Conservation (phyloP, 768 basidiomycete species). For the Serendipita sp. region DNA sequence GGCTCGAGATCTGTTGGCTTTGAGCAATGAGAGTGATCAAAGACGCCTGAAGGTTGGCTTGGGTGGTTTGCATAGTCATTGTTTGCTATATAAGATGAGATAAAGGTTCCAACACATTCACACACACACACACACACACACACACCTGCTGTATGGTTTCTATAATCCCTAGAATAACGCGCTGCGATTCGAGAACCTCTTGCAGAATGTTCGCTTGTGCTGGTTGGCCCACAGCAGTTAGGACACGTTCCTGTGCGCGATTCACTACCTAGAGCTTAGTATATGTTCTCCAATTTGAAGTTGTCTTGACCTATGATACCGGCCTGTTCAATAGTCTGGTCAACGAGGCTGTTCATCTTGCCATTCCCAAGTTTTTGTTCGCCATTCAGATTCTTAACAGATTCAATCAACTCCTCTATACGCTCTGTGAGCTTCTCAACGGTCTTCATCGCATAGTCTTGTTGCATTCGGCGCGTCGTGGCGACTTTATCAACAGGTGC, state of each 20-base stretch:
- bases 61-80: neutral
- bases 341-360: neutral
- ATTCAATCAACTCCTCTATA: neutral
- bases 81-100: neutral
- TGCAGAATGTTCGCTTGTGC: neutral
- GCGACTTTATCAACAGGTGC: neutral
- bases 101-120: neutral
- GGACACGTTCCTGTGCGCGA: neutral
- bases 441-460: neutral
- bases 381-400: neutral
- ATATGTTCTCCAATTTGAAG: neutral
- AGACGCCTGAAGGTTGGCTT: conserved; percentile 3
- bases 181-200: neutral
- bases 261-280: neutral
- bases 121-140: neutral
- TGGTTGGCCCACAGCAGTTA: neutral
- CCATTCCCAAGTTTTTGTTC: neutral
- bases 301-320: neutral
- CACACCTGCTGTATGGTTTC: neutral
- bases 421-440: conserved; percentile 1
- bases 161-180: neutral
- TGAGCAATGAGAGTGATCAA: neutral
- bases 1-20: neutral
- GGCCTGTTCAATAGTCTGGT: neutral
- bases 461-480: neutral